Evolutionary conservation across 352 stramenopile species (phyloP), one percentile per base, ranked within the genome.

Genomic region (Globisporangium irregulare): DNA sequence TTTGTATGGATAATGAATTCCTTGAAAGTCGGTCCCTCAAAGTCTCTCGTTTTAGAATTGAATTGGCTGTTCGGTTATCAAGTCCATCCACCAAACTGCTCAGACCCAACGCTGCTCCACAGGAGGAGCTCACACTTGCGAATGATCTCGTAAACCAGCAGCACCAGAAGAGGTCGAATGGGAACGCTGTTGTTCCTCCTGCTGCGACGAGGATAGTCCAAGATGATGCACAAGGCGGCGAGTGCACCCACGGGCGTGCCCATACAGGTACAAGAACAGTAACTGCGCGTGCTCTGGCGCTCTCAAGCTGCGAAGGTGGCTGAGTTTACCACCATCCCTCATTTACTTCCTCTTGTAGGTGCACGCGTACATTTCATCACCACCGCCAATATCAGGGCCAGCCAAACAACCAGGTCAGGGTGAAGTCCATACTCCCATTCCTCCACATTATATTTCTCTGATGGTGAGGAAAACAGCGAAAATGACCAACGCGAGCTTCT

Each of bases 291-390:
- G 41, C 8, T 3, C 41, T 50, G 15, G 9, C 32, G 32, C 32
- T 36, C 32, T 9, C 32, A 36, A 10, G 32, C 32, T 0, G 6
- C 32, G 32, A 36, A 8, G 5, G 32, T 36, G 32, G 32, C 32
- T 50, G 41, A n/a, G 15, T 15, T n/a, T 50, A 36, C 41, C 2
- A 15, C 6, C 1, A 1, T 46, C 14, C 38, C 14, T 46, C 10
- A 4, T 50, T 20, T n/a, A 4, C 15, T 50, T 50, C 14, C 12
- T 14, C 15, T 50, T 15, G 41, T 51, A 81, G 75, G 68, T 79
- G 36, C 73, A 81, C 34, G 73, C 62, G 38, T 74, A 70, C 38
- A 61, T 82, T 20, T 51, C 65, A 24, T 59, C 53, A n/a, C 36
- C 71, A 7, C 24, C 67, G 1, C 15, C 7, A 1, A 8, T 9